A percentile compares a stretch with the other conserved stretches of the same genome.
Evolutionary conservation across 257 asterid species (phyloP).

Genomic region (Nicotiana benthamiana): DNA sequence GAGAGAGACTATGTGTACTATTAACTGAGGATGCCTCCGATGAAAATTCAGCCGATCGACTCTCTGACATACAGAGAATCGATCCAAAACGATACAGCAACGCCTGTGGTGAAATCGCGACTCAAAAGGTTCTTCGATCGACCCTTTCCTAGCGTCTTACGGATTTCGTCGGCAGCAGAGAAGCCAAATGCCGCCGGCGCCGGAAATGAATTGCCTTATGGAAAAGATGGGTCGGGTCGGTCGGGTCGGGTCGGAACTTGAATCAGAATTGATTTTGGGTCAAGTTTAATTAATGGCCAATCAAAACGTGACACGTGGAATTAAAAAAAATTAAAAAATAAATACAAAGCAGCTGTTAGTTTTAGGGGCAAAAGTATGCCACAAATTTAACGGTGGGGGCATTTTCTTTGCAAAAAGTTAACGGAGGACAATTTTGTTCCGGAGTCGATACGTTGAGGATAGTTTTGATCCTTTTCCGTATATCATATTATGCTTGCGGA

Average conservation of each 20-base stretch:
- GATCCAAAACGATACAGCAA: constrained; percentile 33
- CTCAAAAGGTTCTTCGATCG: constrained; percentile 84
- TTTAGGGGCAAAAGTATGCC: too few relatives aligned
- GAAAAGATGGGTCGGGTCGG: constrained; percentile 37
- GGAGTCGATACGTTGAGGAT: too few relatives aligned
- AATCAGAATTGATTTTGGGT: too few relatives aligned
- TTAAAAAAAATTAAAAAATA: too few relatives aligned
- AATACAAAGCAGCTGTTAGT: too few relatives aligned
- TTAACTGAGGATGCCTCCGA: constrained; percentile 28
- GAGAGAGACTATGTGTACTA: not conserved
- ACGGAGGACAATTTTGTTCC: too few relatives aligned
- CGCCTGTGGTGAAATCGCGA: constrained; percentile 59
- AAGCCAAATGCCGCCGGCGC: constrained; percentile 34
- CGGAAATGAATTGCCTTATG: constrained; percentile 11
- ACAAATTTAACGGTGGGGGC: too few relatives aligned
- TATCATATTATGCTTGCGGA: not conserved
- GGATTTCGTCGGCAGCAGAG: constrained; percentile 45
- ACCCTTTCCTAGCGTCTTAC: constrained; percentile 60
- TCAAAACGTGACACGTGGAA: too few relatives aligned
- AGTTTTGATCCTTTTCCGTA: too few relatives aligned
- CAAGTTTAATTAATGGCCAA: too few relatives aligned
- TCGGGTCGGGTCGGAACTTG: too few relatives aligned
- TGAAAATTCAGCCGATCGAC: constrained; percentile 87
- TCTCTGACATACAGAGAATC: constrained; percentile 22
- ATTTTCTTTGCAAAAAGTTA: too few relatives aligned